Conservation (phyloP, 768 basidiomycete species). For the Collybia sp. region DNA sequence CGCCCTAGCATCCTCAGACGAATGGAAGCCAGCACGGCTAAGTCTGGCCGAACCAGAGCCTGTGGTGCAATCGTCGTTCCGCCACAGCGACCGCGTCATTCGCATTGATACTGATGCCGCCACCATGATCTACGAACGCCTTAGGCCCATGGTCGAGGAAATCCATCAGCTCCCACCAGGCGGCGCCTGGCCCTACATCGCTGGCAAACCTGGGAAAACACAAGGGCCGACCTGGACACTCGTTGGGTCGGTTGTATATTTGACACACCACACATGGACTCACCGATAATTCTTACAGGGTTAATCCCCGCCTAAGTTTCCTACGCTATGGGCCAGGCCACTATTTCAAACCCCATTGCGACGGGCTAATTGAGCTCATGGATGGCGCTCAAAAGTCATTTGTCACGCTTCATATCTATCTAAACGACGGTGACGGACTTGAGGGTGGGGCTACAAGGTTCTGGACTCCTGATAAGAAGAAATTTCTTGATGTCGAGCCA, state of each 20-base stretch:
- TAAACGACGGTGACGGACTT: slow-evolving; percentile 28
- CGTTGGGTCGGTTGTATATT: slow-evolving; percentile 18
- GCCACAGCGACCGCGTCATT: slow-evolving; percentile 31
- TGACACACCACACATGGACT: neutral
- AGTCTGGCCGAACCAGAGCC: slow-evolving; percentile 13
- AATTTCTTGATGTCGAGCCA: slow-evolving; percentile 35
- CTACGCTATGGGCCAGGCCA: slow-evolving; percentile 38
- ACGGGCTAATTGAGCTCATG: slow-evolving; percentile 28
- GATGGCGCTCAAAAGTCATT: slow-evolving; percentile 29
- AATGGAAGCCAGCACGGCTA: slow-evolving; percentile 31
- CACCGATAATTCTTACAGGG: slow-evolving; percentile 12
- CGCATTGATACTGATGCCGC: slow-evolving; percentile 23
- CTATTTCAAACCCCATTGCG: slow-evolving; percentile 36
- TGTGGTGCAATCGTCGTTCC: slow-evolving; percentile 24
- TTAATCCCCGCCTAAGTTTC: slow-evolving; percentile 42
- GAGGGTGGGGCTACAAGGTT: slow-evolving; percentile 39
- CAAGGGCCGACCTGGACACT: slow-evolving; percentile 29
- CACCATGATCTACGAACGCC: slow-evolving; percentile 22
- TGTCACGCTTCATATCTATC: slow-evolving; percentile 42
- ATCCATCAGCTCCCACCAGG: slow-evolving; percentile 23
- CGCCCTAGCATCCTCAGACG: slow-evolving; percentile 18
- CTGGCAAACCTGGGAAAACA: slow-evolving; percentile 21
- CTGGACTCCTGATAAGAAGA: slow-evolving; percentile 18
- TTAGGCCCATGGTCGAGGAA: slow-evolving; percentile 26
- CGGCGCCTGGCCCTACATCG: slow-evolving; percentile 24